Conservation (phyloP, 306 rosid genomes). For the Amphicarpaea edgeworthii region DNA sequence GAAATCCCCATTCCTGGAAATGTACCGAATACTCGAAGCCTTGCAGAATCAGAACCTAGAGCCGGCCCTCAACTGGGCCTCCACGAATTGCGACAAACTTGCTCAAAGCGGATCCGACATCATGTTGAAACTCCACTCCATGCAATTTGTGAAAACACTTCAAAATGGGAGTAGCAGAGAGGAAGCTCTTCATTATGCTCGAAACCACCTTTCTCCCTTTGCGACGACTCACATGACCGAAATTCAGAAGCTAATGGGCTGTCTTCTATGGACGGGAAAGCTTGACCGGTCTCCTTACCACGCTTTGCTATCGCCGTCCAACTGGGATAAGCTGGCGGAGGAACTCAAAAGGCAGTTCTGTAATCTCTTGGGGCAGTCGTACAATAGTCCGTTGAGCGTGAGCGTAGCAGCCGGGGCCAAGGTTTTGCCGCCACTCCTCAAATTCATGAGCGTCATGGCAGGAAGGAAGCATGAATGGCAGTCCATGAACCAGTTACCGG, state of each 20-base stretch:
- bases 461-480: conserved; percentile 97
- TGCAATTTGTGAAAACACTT: conserved; percentile 72
- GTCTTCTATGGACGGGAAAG: conserved; percentile 83
- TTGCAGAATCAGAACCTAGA: conserved; percentile 68
- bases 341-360: conserved; percentile 89
- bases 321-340: conserved; percentile 75
- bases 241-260: conserved; percentile 79
- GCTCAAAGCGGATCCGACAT: conserved; percentile 73
- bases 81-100: conserved; percentile 66
- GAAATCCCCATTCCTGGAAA: conserved; percentile 80
- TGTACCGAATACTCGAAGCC: conserved; percentile 83
- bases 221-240: conserved; percentile 66
- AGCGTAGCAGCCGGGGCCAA: conserved; percentile 83
- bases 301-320: conserved; percentile 62
- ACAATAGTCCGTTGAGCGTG: conserved; percentile 81
- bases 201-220: conserved; percentile 67
- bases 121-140: conserved; percentile 74
- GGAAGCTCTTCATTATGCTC: conserved; percentile 77
- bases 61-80: conserved; percentile 91
- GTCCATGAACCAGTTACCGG: conserved; percentile 78
- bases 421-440: conserved; percentile 73
- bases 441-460: conserved; percentile 83
- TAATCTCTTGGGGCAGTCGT: conserved; percentile 81
- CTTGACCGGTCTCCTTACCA: conserved; percentile 82
- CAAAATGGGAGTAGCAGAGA: conserved; percentile 66